A percentile compares a stretch with the other conserved stretches of the same genome.
These are phyloP conservation scores for Microbotryum intermedium DNA, from an alignment of 1,284 basidiomycete genomes.

Conservation along the genomic window DNA sequence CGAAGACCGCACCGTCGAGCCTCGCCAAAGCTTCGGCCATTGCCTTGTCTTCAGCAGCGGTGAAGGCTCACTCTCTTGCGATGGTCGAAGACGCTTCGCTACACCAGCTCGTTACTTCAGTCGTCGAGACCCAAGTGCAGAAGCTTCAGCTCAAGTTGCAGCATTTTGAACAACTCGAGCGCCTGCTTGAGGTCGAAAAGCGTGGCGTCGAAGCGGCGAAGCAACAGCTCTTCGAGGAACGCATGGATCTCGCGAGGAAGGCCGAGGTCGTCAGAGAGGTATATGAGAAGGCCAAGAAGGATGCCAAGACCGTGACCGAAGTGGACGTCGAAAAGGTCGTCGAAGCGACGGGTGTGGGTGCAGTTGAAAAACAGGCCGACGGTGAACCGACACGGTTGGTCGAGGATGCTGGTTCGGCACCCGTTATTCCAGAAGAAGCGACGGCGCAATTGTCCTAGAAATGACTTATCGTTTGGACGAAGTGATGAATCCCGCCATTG, in stretches of 20 bases:
- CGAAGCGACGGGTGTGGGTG: too few species aligned
- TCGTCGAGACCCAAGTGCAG: slow-evolving; percentile 82
- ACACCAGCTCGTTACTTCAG: slow-evolving; percentile 65
- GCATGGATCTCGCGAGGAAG: slow-evolving; percentile 14
- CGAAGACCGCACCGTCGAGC: slow-evolving; percentile 62
- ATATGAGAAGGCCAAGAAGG: too few species aligned
- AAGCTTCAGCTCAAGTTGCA: slow-evolving; percentile 90
- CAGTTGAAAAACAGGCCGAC: too few species aligned
- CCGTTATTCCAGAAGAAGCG: too few species aligned
- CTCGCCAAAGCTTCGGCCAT: slow-evolving; percentile 70
- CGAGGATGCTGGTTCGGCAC: too few species aligned
- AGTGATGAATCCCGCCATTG: too few species aligned
- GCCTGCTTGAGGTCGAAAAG: slow-evolving; percentile 76
- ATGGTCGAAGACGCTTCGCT: slow-evolving; percentile 78
- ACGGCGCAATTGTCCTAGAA: too few species aligned
- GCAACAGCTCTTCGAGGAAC: slow-evolving; percentile 32
- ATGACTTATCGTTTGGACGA: too few species aligned
- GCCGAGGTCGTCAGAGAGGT: too few species aligned
- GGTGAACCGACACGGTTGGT: too few species aligned
- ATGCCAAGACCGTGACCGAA: too few species aligned
- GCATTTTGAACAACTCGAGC: slow-evolving; percentile 85
- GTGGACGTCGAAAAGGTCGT: too few species aligned
- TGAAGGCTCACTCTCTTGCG: slow-evolving; percentile 72
- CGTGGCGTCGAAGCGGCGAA: slow-evolving; percentile 53
- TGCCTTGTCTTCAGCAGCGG: slow-evolving; percentile 80